These are phyloP conservation scores for Elsinoe arachidis DNA, from an alignment of 2,329 filamentous ascomycete species.

Conservation along the genomic window DNA sequence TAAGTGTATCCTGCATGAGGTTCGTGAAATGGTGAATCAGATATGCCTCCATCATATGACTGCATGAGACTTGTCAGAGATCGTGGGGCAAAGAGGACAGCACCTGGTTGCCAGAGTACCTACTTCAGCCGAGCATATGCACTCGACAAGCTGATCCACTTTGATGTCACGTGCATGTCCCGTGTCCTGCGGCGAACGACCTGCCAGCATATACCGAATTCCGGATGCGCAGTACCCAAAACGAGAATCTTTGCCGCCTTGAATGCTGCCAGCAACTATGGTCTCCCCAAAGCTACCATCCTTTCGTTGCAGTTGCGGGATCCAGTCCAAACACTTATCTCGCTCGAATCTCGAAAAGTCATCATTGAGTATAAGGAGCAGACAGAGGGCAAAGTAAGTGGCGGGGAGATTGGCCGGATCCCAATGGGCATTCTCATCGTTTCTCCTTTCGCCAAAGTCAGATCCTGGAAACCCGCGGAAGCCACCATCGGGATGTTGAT, in stretches of 20 bases:
- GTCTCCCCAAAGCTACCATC: conserved; percentile 92
- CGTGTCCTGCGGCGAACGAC: conserved; percentile 46
- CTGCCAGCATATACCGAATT: conserved; percentile 73
- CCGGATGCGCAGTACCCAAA: conserved; percentile 80
- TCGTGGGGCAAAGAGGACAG: background rate
- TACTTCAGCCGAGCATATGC: conserved; percentile 56
- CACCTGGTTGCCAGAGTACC: conserved; percentile 17
- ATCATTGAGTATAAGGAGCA: conserved; percentile 59
- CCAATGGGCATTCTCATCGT: conserved; percentile 49
- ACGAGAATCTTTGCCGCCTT: conserved; percentile 74
- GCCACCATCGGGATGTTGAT: conserved; percentile 77
- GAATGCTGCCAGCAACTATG: conserved; percentile 52
- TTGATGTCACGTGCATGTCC: conserved; percentile 61
- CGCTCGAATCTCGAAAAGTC: conserved; percentile 57
- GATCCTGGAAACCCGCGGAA: conserved; percentile 79
- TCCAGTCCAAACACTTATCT: conserved; percentile 60
- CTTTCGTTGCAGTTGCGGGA: conserved; percentile 63
- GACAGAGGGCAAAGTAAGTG: conserved; percentile 78
- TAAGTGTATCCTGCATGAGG: conserved; percentile 88
- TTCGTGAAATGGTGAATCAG: conserved; percentile 69
- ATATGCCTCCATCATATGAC: conserved; percentile 79
- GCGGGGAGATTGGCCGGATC: conserved; percentile 77
- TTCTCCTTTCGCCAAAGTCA: conserved; percentile 41
- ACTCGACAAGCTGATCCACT: conserved; percentile 57
- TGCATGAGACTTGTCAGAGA: conserved; percentile 28